Evolutionary conservation across 2,329 filamentous ascomycete genomes (phyloP), one percentile per base, ranked within the genome.

Genomic region (Chaetomium strumarium): DNA sequence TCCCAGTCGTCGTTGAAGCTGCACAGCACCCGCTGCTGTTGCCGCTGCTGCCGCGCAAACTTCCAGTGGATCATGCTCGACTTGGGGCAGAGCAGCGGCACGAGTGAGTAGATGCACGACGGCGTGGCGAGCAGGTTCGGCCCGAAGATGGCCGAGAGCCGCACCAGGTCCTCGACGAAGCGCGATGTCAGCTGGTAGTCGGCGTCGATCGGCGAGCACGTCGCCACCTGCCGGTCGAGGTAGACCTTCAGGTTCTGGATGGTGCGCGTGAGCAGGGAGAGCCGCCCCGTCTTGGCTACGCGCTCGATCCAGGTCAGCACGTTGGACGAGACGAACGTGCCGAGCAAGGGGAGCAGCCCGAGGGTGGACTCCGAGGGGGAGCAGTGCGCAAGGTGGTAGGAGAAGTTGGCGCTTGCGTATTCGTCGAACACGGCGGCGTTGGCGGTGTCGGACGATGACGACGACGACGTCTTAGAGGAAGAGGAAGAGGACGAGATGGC

Each of bases 261-360:
- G 6, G 55, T 49, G 19, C 52, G 52, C 20, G 44, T 51, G 3
- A 59, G 33, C 1, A 53, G 29, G 10, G 52, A 52, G 24, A 59
- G 46, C 17, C 50, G 47, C 24, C 52, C 57, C 2, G 51, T 57
- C 11, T 41, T 46, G 11, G 62, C 60, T 5, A 59, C 58, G 19
- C 47, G 57, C 53, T 72, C 69, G 38, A 72, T 67, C 70, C 69
- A 71, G 10, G 64, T 63, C 11, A 71, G 60, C 3, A 71, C 49
- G 49, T 70, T 70, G 20, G 60, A 57, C 13, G 60, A 62, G 7
- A 70, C 46, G 52, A 71, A 71, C 11, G 49, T 51, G 11, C 58
- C 56, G 7, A 68, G 49, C 41, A 65, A 58, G 2, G 53, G 38
- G 8, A 70, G 58, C 10, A 56, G 51, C 10, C 46, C 34, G 20